Base-by-base conservation (phyloP, 2,329 filamentous ascomycete genomes). In the Epichloe hybrida region DNA sequence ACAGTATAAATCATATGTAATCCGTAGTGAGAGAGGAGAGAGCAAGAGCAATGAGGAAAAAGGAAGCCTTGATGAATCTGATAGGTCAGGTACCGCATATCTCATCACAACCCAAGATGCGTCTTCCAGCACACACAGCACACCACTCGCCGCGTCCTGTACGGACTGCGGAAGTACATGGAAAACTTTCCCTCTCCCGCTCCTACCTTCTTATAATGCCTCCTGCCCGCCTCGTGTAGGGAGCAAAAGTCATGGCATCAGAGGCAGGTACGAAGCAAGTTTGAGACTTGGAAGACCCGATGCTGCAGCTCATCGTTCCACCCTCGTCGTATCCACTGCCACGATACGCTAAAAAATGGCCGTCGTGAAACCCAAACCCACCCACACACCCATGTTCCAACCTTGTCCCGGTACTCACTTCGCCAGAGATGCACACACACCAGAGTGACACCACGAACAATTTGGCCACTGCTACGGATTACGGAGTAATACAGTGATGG, bases 341-440 rank as follows among this genome's bases (percentile, higher is more conserved):
- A 49, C 46, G 35, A 52, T 42, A 35, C 46, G 50, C 46, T 45
- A 48, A 52, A 37, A 37, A 48, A 52, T 41, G 40, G 46, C 41
- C 40, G 42, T 50, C 12, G 47, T 52, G 51, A 47, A 50, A 50
- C 46, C 46, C 40, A 35, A 15, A 21, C 23, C 6, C 23, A 23
- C 23, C 5, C 23, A 27, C 12, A 31, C 40, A 15, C 3, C 39
- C 34, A 37, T 13, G 23, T 27, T 27, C 23, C 23, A 27, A 27
- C 23, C 6, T 27, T 27, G 23, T 27, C 23, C 23, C 27, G 7
- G 7, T 27, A 27, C 27, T 27, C 23, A 27, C 23, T 8, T 27
- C 23, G 23, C 23, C 23, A 2, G 23, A 27, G 23, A 27, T 27
- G 23, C 7, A 27, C 23, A 8, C 23, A 6, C 21, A 21, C 20